Evolutionary conservation across 108 stramenopile species (phyloP), one percentile per base, ranked within the genome.

Genomic region (Skeletonema grethae): DNA sequence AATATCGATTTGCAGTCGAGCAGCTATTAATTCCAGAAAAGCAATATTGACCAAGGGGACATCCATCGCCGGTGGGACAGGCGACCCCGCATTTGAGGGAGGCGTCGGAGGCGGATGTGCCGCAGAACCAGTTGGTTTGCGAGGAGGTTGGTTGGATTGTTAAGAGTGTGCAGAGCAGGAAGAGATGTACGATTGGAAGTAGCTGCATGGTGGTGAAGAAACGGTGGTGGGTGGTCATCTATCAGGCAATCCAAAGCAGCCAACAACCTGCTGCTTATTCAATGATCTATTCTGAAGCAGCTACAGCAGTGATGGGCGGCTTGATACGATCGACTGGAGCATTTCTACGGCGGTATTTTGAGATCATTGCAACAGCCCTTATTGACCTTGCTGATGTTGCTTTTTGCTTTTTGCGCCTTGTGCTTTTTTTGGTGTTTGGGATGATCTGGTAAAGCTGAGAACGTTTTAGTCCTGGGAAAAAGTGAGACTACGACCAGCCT

Each of bases 61-160:
- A 73, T 30, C 56, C 63, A 2, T 1, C 7, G 11, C 72, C 72
- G 34, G 53, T 29, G 0, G 72, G 72, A 38, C 72, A 73, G 55
- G 72, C 48, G 6, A 32, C n/a, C 1, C 30, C n/a, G 32, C 67
- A 67, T 10, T 9, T 7, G 25, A 46, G 29, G 6, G 43, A 64
- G 7, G 67, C 67, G 15, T 67, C 67, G 4, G 25, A 12, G 29
- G 8, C 20, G 18, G 55, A 32, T 20, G 30, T 15, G 11, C 67
- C 67, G 67, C 67, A 67, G 46, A 45, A 67, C 46, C 46, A 67
- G 43, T 67, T 31, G 65, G 34, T 28, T 64, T 64, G 16, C 0
- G 30, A 34, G 59, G 15, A 11, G 63, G 39, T 41, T 38, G 13
- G 2, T 25, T 13, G 35, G 4, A 6, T 4, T 5, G 2, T 13